A percentile compares a stretch with the other conserved stretches of the same genome.
Evolutionary conservation across 345 rosid species (phyloP).

Genomic region (Acer campestre): DNA sequence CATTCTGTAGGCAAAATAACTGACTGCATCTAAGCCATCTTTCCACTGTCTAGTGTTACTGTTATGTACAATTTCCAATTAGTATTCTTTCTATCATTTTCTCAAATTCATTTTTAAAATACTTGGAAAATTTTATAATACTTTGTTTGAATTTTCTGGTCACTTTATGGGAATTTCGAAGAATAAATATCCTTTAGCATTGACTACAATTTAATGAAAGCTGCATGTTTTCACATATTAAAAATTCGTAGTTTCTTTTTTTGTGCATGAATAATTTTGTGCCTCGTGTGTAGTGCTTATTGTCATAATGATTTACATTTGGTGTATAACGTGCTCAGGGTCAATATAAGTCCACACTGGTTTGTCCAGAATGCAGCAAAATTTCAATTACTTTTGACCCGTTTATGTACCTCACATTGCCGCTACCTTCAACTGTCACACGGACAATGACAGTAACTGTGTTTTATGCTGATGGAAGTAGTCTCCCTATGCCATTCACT

Average conservation of each 20-base stretch:
- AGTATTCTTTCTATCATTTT: neutral
- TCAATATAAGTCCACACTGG: conserved; percentile 93
- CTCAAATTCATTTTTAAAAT: neutral
- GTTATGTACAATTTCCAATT: neutral
- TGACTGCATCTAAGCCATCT: neutral
- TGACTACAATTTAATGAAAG: neutral
- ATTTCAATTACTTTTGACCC: conserved; percentile 94
- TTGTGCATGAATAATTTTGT: neutral
- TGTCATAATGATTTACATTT: conserved; percentile 16
- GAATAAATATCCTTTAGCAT: neutral
- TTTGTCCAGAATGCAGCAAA: conserved; percentile 84
- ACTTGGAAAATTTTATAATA: neutral
- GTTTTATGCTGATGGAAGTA: conserved; percentile 71
- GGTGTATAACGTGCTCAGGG: conserved; percentile 59
- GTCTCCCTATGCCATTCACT: conserved; percentile 77
- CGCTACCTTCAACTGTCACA: conserved; percentile 79
- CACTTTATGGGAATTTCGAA: neutral
- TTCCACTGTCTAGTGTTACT: neutral
- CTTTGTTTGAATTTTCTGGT: neutral
- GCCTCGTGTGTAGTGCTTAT: neutral
- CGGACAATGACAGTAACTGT: conserved; percentile 86
- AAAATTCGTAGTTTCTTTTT: neutral
- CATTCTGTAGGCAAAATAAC: neutral
- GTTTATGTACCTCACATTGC: conserved; percentile 90
- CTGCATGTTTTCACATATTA: neutral